Base-by-base conservation (phyloP, 2,329 filamentous ascomycete genomes). In the Plenodomus lindquistii region DNA sequence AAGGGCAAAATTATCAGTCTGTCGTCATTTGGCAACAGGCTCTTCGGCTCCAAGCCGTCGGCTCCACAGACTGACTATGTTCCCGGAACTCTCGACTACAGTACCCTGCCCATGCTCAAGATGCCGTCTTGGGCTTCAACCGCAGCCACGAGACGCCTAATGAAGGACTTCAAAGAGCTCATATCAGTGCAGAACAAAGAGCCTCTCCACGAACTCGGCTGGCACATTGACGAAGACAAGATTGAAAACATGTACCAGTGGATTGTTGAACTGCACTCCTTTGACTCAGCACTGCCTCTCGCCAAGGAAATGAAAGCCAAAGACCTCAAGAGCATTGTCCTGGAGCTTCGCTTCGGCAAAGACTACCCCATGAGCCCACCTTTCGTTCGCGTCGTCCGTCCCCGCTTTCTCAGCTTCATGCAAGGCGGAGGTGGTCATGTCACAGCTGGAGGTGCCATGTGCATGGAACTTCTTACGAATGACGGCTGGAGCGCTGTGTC, bases 191-290 rank as follows among this genome's bases (percentile, higher is more conserved):
- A 96, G 66, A 70, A 81, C 1, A 75, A 68, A 10, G 83, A 80
- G 1, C 80, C 84, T 0, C 67, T 83, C 1, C 80, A 86, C 50
- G 82, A 87, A 50, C 79, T 95, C 0, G 92, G 92, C 15, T 96
- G 91, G 91, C 91, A 90, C 64, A 85, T 96, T 46, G 82, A 95
- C 62, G 74, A 80, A 13, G 75, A 78, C 11, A 81, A 83, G 41
- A 76, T 92, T 31, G 81, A 77, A 5, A 95, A 92, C 62, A 79
- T 91, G 53, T 96, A 94, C 63, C 91, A 95, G 63, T 96, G 91
- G 91, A 91, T 96, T 49, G 85, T 95, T 5, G 89, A 96, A 69
- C 76, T 97, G 1, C 92, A 96, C 69, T 89, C 86, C 37, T 96
- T 96, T 62, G 86, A 91, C 19, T 55, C 75, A 0, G 68, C 74